Evolutionary conservation across 768 basidiomycete species (phyloP).

Genomic region (Collybia sp.): DNA sequence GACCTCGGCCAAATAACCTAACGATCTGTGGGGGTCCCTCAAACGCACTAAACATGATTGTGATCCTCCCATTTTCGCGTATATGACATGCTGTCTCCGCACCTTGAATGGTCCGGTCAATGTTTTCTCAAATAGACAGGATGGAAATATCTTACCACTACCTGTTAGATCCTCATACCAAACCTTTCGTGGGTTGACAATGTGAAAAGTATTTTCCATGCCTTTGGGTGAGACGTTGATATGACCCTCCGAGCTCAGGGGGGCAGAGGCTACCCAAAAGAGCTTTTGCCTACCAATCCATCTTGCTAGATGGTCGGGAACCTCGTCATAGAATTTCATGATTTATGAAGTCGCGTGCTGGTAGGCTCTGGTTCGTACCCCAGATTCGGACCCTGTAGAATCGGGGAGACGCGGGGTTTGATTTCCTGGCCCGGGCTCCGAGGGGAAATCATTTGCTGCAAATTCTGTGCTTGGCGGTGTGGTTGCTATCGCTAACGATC

Average conservation of each 20-base stretch:
- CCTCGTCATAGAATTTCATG: constrained; percentile 54
- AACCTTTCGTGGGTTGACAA: constrained; percentile 45
- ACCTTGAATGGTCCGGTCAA: constrained; percentile 14
- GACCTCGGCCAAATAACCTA: constrained; percentile 46
- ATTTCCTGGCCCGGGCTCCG: too few species aligned
- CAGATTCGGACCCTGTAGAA: too few species aligned
- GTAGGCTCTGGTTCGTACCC: too few species aligned
- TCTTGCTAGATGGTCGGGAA: constrained; percentile 44
- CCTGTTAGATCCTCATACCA: constrained; percentile 79
- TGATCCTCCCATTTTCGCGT: constrained; percentile 49
- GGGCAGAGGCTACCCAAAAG: constrained; percentile 71
- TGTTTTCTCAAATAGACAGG: neutral
- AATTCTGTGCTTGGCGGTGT: too few species aligned
- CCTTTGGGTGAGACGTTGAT: constrained; percentile 72
- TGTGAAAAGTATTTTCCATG: constrained; percentile 53
- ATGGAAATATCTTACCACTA: constrained; percentile 40
- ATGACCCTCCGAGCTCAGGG: constrained; percentile 50
- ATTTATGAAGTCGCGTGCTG: constrained; percentile 23
- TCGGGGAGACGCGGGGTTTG: too few species aligned
- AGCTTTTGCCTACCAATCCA: constrained; percentile 63
- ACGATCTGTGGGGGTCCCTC: constrained; percentile 45
- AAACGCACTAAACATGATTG: constrained; percentile 48
- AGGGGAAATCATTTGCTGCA: too few species aligned
- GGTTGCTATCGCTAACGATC: too few species aligned
- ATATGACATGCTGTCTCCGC: constrained; percentile 49